Base-by-base conservation (phyloP, 2,329 filamentous ascomycete genomes). In the Massarina eburnea region DNA sequence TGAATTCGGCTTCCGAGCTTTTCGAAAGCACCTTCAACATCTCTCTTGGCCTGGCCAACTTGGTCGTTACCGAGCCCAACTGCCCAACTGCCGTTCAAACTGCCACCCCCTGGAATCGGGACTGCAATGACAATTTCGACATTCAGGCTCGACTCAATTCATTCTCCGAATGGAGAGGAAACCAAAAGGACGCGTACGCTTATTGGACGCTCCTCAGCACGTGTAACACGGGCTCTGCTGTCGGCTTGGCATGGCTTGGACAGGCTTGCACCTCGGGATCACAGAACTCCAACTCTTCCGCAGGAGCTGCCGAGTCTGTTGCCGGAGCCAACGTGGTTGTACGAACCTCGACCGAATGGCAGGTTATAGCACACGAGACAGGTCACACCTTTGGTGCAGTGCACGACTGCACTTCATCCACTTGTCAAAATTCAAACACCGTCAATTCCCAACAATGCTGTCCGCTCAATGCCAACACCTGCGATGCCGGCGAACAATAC, bases 11-110 rank as follows among this genome's bases (percentile, higher is more conserved):
- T 1, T 96, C 92, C 1, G 82, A 84, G 51, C 74, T 96, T 8
- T 99, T 94, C 64, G 94, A 99, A 69, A 83, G 79, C 58, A 88
- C 88, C 7, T 97, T 99, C 75, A 96, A 96, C 71, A 92, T 99
- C 59, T 92, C 91, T 0, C 82, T 99, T 27, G 94, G 91, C 34
- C 82, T 99, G 49, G 83, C 86, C 57, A 95, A 96, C 63, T 72
- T 99, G 42, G 88, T 90, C 22, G 82, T 96, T 50, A 89, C 83
- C 45, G 83, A 89, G 35, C 71, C 79, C 3, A 75, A 76, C n/a
- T 99, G 94, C 62, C 89, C 92, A 0, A 81, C 82, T 3, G 80
- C 83, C 0, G 74, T 86, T 5, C 78, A 84, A 8, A 64, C 81
- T 2, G 80, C 84, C 4, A 85, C 88, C 0, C 84, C 84, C 1